phyloP scores from a whole-genome alignment of 2,329 filamentous ascomycete species.

The Ramularia endophylla region DNA sequence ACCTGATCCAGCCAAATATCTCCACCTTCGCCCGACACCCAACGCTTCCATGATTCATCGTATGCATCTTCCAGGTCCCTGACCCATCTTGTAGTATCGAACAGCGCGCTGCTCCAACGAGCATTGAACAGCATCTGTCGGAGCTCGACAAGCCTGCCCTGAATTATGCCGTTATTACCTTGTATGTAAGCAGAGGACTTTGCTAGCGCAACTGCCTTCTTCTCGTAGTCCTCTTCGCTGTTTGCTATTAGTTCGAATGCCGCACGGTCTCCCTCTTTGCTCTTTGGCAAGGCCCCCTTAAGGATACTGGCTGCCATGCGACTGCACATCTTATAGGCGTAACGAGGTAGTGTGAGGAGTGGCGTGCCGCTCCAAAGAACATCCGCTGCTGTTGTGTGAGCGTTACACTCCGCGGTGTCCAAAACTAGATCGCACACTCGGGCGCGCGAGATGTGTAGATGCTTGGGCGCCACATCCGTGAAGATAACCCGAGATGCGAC shows the following conservation, averaged over 20 bases:
- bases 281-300: slow-evolving; percentile 75
- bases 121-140: slow-evolving; percentile 75
- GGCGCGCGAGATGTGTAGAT: slow-evolving; percentile 85
- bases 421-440: slow-evolving; percentile 91
- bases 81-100: slow-evolving; percentile 90
- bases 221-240: slow-evolving; percentile 79
- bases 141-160: slow-evolving; percentile 70
- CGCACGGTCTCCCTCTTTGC: slow-evolving; percentile 57
- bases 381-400: slow-evolving; percentile 94
- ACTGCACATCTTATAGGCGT: slow-evolving; percentile 98
- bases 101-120: slow-evolving; percentile 80
- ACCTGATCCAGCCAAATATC: slow-evolving; percentile 70
- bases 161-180: slow-evolving; percentile 21
- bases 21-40: slow-evolving; percentile 80
- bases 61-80: slow-evolving; percentile 83
- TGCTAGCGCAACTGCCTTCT: slow-evolving; percentile 64
- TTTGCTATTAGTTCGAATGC: slow-evolving; percentile 69
- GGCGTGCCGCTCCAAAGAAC: slow-evolving; percentile 96
- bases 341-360: slow-evolving; percentile 80
- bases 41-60: slow-evolving; percentile 78
- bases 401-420: slow-evolving; percentile 97
- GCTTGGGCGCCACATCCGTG: slow-evolving; percentile 94
- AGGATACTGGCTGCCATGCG: slow-evolving; percentile 96
- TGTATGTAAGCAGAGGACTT: slow-evolving; percentile 55
- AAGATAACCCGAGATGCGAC: slow-evolving; percentile 86